phyloP scores from a whole-genome alignment of 148 eudicot genomes.

The Camellia sinensis region DNA sequence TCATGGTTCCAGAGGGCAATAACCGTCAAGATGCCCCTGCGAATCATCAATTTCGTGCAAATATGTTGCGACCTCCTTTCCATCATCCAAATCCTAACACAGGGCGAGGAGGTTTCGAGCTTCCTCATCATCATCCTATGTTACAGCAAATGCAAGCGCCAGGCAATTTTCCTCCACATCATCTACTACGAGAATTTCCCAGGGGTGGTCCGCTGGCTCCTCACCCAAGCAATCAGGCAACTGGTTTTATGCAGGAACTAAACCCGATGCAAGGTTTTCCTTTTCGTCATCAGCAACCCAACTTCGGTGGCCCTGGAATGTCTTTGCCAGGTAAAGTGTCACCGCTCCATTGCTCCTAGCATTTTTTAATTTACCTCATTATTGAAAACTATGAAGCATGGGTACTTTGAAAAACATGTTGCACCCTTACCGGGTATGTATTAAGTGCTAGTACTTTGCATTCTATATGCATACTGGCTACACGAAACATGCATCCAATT shows the following conservation, averaged over 20 bases:
- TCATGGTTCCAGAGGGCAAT: conserved; percentile 51
- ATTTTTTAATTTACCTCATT: neutral
- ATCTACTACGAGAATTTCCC: conserved; percentile 43
- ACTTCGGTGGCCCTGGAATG: conserved; percentile 60
- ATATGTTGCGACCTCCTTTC: conserved; percentile 52
- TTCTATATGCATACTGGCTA: too few species aligned
- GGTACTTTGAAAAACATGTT: too few species aligned
- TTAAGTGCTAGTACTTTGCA: too few species aligned
- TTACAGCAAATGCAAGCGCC: conserved; percentile 69
- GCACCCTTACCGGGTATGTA: too few species aligned
- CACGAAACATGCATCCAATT: too few species aligned
- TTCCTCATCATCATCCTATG: conserved; percentile 46
- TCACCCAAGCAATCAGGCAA: conserved; percentile 45
- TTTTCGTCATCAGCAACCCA: conserved; percentile 57
- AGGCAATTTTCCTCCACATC: conserved; percentile 53
- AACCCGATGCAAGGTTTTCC: conserved; percentile 62
- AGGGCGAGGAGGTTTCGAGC: conserved; percentile 55
- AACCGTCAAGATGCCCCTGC: conserved; percentile 41
- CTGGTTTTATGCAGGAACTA: conserved; percentile 49
- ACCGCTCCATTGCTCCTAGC: neutral
- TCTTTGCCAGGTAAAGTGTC: conserved; percentile 52
- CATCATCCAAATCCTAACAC: conserved; percentile 51
- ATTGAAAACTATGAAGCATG: neutral
- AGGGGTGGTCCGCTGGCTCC: conserved; percentile 48
- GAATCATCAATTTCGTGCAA: conserved; percentile 57